Base-by-base conservation (phyloP, 768 basidiomycete species). In the Floccularia luteovirens region DNA sequence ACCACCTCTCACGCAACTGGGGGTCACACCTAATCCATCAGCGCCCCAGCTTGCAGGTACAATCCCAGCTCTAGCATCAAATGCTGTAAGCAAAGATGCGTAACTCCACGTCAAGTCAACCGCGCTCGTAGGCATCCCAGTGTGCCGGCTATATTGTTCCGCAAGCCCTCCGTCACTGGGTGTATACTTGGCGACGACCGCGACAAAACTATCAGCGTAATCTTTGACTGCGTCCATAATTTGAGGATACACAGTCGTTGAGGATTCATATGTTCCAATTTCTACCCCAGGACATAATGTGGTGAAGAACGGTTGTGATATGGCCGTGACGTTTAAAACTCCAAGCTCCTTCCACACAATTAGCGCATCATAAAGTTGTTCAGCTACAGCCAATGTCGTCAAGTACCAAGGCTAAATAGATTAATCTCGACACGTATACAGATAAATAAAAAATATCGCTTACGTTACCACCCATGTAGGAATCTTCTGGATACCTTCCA, bases 351-450 rank as follows among this genome's bases (percentile, higher is more conserved):
- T 62, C 83, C 85, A 88, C 21, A 80, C 78, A 35, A 67, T 66
- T 39, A 85, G 64, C 0, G 83, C 74, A 39, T 82, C 75, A 51
- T 88, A 86, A 45, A 87, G 75, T 61, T 82, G 84, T 52, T 85
- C 82, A 3, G 83, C 79, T 17, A 79, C 79, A 3, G 83, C 81
- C 39, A 76, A 67, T 0, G 79, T 83, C 10, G 77, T 56, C n/a
- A 87, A 66, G 54, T 86, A 88, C 85, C 85, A 88, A 2, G 84
- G 81, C 79, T 84, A 2, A 5, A 7, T n/a, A n/a, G n/a, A n/a
- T n/a, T n/a, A n/a, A n/a, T n/a, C n/a, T n/a, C n/a, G n/a, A n/a
- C n/a, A n/a, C n/a, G n/a, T n/a, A n/a, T n/a, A n/a, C n/a, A n/a
- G n/a, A n/a, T n/a, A n/a, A n/a, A n/a, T n/a, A n/a, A n/a, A n/a